Conservation (phyloP, 2,329 filamentous ascomycete species). For the Penicillium italicum region DNA sequence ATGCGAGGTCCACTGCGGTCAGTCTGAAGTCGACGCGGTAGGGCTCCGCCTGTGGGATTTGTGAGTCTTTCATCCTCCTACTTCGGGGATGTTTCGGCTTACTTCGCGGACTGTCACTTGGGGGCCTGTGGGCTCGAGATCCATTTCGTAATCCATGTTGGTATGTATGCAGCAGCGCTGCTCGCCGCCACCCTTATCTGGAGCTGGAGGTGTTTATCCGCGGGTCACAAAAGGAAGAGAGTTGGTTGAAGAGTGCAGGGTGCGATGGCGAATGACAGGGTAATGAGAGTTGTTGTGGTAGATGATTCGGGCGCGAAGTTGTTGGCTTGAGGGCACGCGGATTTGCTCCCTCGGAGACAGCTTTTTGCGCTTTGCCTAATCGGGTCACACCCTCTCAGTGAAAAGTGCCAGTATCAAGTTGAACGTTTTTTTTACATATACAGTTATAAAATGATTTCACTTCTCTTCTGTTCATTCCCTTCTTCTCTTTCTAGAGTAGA, state of each 20-base stretch:
- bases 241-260: not conserved
- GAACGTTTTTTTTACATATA: not conserved
- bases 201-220: conserved; percentile 6
- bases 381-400: conserved; percentile 9
- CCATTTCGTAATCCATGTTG: conserved; percentile 47
- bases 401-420: not conserved
- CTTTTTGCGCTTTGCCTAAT: conserved; percentile 26
- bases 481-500: not conserved
- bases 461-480: not conserved
- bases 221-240: not conserved
- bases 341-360: conserved; percentile 23
- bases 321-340: conserved; percentile 15
- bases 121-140: conserved; percentile 47
- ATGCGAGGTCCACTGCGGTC: conserved; percentile 79
- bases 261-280: not conserved
- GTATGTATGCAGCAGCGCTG: conserved; percentile 22
- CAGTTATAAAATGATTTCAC: not conserved
- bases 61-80: not conserved
- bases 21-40: conserved; percentile 89
- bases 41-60: conserved; percentile 61
- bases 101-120: conserved; percentile 50
- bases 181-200: conserved; percentile 20
- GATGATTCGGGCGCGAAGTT: conserved; percentile 5
- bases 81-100: not conserved
- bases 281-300: not conserved